Evolutionary conservation across 2,329 filamentous ascomycete genomes (phyloP).

Genomic region (Alternaria dauci): DNA sequence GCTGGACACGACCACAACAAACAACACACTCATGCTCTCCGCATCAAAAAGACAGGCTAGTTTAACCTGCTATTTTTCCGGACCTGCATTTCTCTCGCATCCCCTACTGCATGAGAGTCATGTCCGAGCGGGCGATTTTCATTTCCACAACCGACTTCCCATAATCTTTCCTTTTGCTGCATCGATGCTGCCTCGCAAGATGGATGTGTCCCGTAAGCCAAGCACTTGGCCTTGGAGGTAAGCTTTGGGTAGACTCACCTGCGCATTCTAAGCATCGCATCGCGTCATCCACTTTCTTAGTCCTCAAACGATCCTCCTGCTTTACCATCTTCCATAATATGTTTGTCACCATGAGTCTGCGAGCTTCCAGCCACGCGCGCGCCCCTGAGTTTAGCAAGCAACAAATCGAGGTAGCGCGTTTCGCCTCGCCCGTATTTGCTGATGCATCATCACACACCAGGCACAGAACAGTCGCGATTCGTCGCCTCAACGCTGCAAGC

Average conservation of each 20-base stretch:
- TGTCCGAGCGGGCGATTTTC: background rate
- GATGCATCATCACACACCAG: slow-evolving; percentile 13
- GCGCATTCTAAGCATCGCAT: background rate
- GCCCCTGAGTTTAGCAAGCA: slow-evolving; percentile 10
- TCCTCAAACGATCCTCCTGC: background rate
- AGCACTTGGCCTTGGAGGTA: background rate
- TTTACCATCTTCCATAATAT: slow-evolving; percentile 1
- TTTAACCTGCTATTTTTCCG: too few species aligned
- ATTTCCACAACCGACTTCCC: background rate
- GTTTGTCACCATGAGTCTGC: background rate
- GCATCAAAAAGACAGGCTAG: background rate
- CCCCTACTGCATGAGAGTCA: too few species aligned
- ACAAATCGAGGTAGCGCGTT: slow-evolving; percentile 6
- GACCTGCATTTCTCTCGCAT: background rate
- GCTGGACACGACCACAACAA: background rate
- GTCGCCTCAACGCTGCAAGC: slow-evolving; percentile 2
- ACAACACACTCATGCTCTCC: background rate
- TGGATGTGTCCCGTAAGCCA: background rate
- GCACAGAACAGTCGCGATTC: slow-evolving; percentile 5
- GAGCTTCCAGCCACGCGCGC: slow-evolving; percentile 4
- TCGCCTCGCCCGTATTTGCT: slow-evolving; percentile 6
- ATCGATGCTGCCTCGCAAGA: background rate
- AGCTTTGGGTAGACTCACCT: background rate
- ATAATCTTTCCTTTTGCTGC: background rate
- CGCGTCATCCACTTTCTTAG: background rate